Evolutionary conservation across 1,139 yeast genomes (phyloP).

Genomic region (Suhomyces yuchorum): DNA sequence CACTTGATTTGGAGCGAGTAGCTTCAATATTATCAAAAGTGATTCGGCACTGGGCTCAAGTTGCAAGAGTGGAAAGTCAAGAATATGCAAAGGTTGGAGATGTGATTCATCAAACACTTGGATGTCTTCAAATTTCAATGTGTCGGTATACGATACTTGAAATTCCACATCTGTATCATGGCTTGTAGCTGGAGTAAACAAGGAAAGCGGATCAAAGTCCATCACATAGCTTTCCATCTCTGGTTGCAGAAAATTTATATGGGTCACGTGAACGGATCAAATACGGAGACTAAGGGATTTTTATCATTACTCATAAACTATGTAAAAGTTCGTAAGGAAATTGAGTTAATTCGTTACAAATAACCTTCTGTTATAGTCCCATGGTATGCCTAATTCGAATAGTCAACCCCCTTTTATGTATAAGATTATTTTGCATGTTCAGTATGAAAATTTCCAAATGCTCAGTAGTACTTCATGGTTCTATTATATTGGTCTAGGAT

Average conservation of each 20-base stretch:
- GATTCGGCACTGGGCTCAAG: conserved; percentile 52
- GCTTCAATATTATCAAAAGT: conserved; percentile 46
- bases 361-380: too few species aligned
- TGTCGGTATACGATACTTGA: neutral
- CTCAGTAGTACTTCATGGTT: too few species aligned
- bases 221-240: conserved; percentile 6
- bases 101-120: conserved; percentile 23
- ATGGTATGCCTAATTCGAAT: too few species aligned
- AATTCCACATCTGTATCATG: conserved; percentile 4
- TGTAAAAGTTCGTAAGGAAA: neutral
- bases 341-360: too few species aligned
- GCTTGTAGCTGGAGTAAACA: conserved; percentile 36
- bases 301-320: neutral
- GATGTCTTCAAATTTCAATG: neutral
- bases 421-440: too few species aligned
- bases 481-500: too few species aligned
- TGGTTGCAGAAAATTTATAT: neutral
- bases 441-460: too few species aligned
- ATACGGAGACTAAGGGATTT: neutral
- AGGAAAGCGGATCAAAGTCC: conserved; percentile 49
- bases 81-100: conserved; percentile 49
- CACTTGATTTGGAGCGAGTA: conserved; percentile 54
- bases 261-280: conserved; percentile 1
- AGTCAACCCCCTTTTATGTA: too few species aligned
- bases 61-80: conserved; percentile 65